Percentiles rank a stretch among this genome's conserved stretches.
phyloP scores from a whole-genome alignment of 345 rosid genomes.

The Bruguiera gymnorhiza region DNA sequence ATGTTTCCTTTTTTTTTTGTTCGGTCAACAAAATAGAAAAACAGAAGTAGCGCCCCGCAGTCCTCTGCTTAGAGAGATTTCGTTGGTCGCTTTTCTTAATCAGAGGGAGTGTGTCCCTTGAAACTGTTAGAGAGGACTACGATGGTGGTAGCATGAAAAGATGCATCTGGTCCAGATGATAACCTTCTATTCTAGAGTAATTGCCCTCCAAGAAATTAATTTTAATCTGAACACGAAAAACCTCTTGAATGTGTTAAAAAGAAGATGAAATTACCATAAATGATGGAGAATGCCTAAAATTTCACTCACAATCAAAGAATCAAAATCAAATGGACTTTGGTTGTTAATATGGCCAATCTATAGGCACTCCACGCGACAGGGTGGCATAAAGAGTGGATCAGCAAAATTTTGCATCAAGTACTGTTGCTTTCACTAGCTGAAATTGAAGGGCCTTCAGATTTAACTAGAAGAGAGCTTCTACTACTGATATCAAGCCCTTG shows the following conservation, averaged over 20 bases:
- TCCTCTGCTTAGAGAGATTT: too few species aligned
- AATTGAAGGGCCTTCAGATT: constrained; percentile 61
- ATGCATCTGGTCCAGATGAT: constrained; percentile 22
- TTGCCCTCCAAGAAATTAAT: constrained; percentile 27
- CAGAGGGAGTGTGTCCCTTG: too few species aligned
- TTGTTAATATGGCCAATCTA: neutral
- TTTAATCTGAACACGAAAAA: constrained; percentile 18
- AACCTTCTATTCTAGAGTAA: constrained; percentile 25
- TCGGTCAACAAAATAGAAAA: too few species aligned
- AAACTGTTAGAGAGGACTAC: constrained; percentile 4
- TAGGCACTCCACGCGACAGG: neutral
- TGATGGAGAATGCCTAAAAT: constrained; percentile 6
- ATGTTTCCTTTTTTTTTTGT: too few species aligned
- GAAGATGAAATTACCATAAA: constrained; percentile 23
- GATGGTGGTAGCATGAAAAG: constrained; percentile 1
- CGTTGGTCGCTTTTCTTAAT: too few species aligned
- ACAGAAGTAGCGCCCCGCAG: too few species aligned
- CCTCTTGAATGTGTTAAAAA: constrained; percentile 20
- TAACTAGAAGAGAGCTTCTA: constrained; percentile 48
- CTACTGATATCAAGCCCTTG: constrained; percentile 83
- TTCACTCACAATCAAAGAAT: constrained; percentile 34
- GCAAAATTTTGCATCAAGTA: neutral
- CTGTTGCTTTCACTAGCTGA: constrained; percentile 68
- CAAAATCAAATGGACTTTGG: neutral
- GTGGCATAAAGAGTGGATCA: neutral